Base-by-base conservation (phyloP, 495 filamentous ascomycete species). In the Neurospora cerealis region DNA sequence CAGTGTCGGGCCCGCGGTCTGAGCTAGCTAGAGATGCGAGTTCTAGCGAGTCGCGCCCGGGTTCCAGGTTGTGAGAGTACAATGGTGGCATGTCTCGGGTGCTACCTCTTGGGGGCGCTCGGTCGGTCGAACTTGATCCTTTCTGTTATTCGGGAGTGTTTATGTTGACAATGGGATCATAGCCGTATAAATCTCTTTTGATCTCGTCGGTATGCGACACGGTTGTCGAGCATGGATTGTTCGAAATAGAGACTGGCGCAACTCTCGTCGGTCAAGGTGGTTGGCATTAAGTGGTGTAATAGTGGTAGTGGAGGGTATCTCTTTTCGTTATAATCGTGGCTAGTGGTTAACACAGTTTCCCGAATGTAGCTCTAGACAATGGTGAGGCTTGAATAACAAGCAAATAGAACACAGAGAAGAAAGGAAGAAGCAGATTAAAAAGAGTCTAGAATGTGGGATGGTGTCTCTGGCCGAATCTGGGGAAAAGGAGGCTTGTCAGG, bases 11-110 rank as follows among this genome's bases (percentile, higher is more conserved):
- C 73, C 83, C 84, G 21, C 84, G 88, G 66, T 89, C 91, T 60
- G 95, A 97, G 69, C 91, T 93, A 15, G 96, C 96, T 72, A 99
- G 90, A 37, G 94, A 97, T 70, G 94, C 96, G 69, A 99, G 92
- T 83, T 99, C 96, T 75, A 99, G 90, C 71, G 96, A 99, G 86
- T 98, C 96, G 78, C 96, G 92, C 69, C 89, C 87, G 32, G 80
- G 77, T 46, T 82, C 81, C 36, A 84, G 85, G 74, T 83, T 86
- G 75, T 84, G 81, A 70, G 81, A 83, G 78, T 87, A 87, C 62
- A 82, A 80, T 21, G 81, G 78, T 70, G 83, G 82, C 84, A 85
- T 86, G 54, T 66, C 54, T 66, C 28, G 54, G 54, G 54, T 66
- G 54, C 54, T 66, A 19, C 28, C 54, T 66, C 54, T 66, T 62